These are phyloP conservation scores for Cephaloascus fragrans DNA, from an alignment of 805 yeast genomes.

Conservation along the genomic window DNA sequence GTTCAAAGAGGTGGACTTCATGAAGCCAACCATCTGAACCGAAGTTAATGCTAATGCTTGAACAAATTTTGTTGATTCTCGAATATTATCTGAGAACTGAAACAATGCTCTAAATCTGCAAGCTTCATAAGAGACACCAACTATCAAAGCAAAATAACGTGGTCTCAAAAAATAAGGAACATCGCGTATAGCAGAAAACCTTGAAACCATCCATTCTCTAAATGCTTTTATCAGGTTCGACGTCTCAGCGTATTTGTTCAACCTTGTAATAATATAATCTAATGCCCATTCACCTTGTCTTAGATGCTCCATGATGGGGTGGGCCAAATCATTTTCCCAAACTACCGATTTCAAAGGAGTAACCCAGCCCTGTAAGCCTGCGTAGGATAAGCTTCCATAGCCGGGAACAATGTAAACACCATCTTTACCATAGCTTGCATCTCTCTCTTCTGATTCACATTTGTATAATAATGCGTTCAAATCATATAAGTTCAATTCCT, in stretches of 20 bases:
- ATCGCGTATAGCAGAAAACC: slow-evolving; percentile 51
- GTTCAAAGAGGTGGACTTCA: slow-evolving; percentile 64
- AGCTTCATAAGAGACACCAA: slow-evolving; percentile 80
- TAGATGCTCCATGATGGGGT: slow-evolving; percentile 72
- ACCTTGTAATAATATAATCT: slow-evolving; percentile 58
- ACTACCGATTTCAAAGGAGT: slow-evolving; percentile 56
- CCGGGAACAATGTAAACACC: slow-evolving; percentile 74
- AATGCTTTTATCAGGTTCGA: slow-evolving; percentile 44
- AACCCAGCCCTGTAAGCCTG: slow-evolving; percentile 93
- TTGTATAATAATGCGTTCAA: slow-evolving; percentile 67
- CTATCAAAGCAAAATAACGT: slow-evolving; percentile 73
- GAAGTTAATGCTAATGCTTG: slow-evolving; percentile 75
- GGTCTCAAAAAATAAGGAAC: slow-evolving; percentile 81
- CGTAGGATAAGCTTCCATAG: slow-evolving; percentile 66
- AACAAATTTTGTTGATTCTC: slow-evolving; percentile 59
- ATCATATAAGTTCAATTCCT: slow-evolving; percentile 50
- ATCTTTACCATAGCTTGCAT: slow-evolving; percentile 57
- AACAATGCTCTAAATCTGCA: slow-evolving; percentile 58
- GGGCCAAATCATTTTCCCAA: slow-evolving; percentile 66
- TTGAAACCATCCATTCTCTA: slow-evolving; percentile 55
- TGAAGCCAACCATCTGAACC: slow-evolving; percentile 73
- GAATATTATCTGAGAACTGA: slow-evolving; percentile 43
- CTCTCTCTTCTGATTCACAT: slow-evolving; percentile 84
- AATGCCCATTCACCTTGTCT: slow-evolving; percentile 86
- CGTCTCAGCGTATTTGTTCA: slow-evolving; percentile 39